Conservation (phyloP, 208 protist species). For the Vickermania ingenoplastis region DNA sequence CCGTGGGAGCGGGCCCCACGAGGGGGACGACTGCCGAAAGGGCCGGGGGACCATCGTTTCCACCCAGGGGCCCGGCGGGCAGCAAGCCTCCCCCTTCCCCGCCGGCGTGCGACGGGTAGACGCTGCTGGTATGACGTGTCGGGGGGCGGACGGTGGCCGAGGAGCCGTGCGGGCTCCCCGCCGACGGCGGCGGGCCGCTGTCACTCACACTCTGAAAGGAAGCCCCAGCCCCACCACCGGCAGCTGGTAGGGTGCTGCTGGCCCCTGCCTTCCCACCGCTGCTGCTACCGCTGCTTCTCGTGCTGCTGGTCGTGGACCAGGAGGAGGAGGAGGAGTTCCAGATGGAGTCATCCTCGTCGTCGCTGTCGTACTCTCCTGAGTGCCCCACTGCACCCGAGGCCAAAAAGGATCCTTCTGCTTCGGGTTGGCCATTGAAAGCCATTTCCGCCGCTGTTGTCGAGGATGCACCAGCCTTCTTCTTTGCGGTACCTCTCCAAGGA, state of each 20-base stretch:
- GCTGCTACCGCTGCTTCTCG: too few species aligned
- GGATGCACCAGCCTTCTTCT: neutral
- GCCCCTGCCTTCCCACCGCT: too few species aligned
- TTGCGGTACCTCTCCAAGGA: neutral
- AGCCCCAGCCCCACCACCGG: too few species aligned
- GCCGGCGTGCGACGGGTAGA: neutral
- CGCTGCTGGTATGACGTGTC: neutral
- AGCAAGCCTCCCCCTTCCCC: neutral
- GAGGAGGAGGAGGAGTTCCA: neutral
- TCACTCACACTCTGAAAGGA: too few species aligned
- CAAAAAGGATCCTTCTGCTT: too few species aligned
- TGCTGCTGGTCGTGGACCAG: too few species aligned
- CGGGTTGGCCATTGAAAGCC: too few species aligned
- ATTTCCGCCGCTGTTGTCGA: neutral
- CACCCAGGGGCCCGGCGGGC: neutral
- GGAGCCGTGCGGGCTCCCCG: neutral
- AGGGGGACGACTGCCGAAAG: neutral
- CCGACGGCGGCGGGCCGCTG: neutral
- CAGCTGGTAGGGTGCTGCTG: too few species aligned
- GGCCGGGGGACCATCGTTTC: neutral
- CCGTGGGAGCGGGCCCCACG: neutral
- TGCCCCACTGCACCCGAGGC: too few species aligned
- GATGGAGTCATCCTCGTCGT: neutral
- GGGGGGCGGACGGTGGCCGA: neutral
- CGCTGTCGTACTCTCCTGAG: too few species aligned